Evolutionary conservation across 192 early-diverging fungal genomes (phyloP).

Genomic region (Cetraspora pellucida): DNA sequence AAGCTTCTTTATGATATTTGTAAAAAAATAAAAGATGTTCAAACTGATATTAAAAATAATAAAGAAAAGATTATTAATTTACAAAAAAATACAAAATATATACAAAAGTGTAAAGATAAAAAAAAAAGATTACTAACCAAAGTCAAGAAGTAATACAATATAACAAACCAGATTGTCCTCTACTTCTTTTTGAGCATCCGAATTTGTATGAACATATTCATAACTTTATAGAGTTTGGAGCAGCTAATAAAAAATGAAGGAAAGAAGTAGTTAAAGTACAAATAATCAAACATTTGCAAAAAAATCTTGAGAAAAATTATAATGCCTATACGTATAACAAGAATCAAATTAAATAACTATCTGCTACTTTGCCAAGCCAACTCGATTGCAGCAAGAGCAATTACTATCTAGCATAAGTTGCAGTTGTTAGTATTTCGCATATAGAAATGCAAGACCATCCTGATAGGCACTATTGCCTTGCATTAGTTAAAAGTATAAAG

Average conservation of each 20-base stretch:
- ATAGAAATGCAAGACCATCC: not conserved
- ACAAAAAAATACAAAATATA: too few relatives aligned
- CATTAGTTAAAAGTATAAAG: not conserved
- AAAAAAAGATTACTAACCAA: not conserved
- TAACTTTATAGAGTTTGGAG: not conserved
- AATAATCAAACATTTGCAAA: not conserved
- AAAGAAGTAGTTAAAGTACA: not conserved
- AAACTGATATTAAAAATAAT: not conserved
- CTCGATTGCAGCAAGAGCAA: not conserved
- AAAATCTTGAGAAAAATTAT: not conserved
- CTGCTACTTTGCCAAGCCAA: not conserved
- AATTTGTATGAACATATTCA: not conserved
- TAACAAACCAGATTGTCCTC: not conserved
- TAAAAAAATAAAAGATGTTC: too few relatives aligned
- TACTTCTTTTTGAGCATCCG: not conserved
- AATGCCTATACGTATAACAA: not conserved
- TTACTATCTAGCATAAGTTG: not conserved
- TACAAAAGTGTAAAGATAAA: slow-evolving; percentile 1
- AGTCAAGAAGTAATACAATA: too few relatives aligned
- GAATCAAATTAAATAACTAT: not conserved
- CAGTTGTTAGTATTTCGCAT: not conserved
- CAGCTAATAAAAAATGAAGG: not conserved
- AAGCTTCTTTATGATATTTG: too few relatives aligned
- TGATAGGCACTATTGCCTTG: not conserved
- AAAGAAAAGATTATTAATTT: not conserved